Evolutionary conservation across 2,329 filamentous ascomycete genomes (phyloP).

Genomic region (Calonectria hongkongensis): DNA sequence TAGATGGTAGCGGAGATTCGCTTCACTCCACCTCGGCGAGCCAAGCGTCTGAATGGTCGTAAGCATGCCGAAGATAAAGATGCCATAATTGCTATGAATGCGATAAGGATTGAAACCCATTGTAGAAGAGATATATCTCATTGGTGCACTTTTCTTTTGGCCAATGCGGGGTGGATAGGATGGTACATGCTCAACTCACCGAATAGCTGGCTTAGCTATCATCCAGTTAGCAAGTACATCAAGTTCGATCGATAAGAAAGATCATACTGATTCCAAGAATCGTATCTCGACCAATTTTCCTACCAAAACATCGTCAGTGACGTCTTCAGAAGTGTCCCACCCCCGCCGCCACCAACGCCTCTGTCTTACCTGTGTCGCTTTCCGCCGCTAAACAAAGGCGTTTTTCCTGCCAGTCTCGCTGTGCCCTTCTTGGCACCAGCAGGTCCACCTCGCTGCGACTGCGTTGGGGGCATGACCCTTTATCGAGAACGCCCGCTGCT

Average conservation of each 20-base stretch:
- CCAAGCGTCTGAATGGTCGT: conserved; percentile 74
- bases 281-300: conserved; percentile 69
- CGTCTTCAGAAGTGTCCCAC: background rate
- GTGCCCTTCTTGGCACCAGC: conserved; percentile 43
- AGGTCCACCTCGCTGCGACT: conserved; percentile 56
- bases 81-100: background rate
- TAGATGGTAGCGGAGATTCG: conserved; percentile 81
- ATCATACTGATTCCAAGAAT: conserved; percentile 71
- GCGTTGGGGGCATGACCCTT: conserved; percentile 53
- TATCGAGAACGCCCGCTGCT: conserved; percentile 20
- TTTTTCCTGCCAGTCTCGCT: conserved; percentile 42
- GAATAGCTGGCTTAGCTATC: conserved; percentile 72
- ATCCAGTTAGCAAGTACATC: conserved; percentile 26
- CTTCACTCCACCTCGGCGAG: conserved; percentile 85
- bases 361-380: conserved; percentile 53
- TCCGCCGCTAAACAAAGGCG: conserved; percentile 48
- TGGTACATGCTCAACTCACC: conserved; percentile 60
- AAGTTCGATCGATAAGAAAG: background rate
- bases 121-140: background rate
- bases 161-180: background rate
- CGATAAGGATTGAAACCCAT: conserved; percentile 8
- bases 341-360: background rate
- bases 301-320: conserved; percentile 48
- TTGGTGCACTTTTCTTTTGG: background rate
- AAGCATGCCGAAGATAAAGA: conserved; percentile 7